Evolutionary conservation across 2,329 filamentous ascomycete genomes (phyloP).

Genomic region (Cytospora piceae): DNA sequence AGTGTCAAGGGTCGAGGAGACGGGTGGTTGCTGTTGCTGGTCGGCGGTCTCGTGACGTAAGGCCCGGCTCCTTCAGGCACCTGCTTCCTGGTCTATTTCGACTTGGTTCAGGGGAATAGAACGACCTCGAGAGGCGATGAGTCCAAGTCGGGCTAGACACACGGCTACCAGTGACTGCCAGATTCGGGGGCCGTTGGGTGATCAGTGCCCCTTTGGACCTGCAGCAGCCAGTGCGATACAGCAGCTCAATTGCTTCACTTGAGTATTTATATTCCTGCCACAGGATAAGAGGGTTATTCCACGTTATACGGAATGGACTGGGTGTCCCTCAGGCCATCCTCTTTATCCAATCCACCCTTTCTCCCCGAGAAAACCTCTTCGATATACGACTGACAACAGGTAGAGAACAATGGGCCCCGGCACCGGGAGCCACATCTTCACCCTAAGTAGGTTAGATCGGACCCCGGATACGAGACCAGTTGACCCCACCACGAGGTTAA

Average conservation of each 20-base stretch:
- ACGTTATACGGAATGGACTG: no score
- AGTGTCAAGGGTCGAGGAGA: not conserved
- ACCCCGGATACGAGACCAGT: slow-evolving; percentile 21
- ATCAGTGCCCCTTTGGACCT: not conserved
- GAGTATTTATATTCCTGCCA: not conserved
- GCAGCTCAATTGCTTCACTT: not conserved
- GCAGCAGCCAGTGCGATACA: not conserved
- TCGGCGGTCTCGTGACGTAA: slow-evolving; percentile 29
- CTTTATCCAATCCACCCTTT: not conserved
- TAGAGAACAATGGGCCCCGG: slow-evolving; percentile 4
- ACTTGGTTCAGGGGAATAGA: slow-evolving; percentile 20
- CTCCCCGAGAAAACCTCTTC: not conserved
- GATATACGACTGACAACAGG: slow-evolving; percentile 13
- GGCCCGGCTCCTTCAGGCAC: slow-evolving; percentile 10
- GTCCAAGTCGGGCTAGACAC: slow-evolving; percentile 27
- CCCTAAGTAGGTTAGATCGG: slow-evolving; percentile 18
- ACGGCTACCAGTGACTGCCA: not conserved
- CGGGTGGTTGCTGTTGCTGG: not conserved
- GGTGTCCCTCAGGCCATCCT: not conserved
- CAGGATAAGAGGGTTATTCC: not conserved
- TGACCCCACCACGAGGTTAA: slow-evolving; percentile 13
- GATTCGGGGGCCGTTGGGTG: slow-evolving; percentile 1
- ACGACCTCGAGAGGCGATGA: not conserved
- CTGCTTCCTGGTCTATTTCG: slow-evolving; percentile 7
- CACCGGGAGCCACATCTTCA: not conserved